Evolutionary conservation across 2,329 filamentous ascomycete species (phyloP).

Genomic region (Aspergillus pseudoviridinutans): DNA sequence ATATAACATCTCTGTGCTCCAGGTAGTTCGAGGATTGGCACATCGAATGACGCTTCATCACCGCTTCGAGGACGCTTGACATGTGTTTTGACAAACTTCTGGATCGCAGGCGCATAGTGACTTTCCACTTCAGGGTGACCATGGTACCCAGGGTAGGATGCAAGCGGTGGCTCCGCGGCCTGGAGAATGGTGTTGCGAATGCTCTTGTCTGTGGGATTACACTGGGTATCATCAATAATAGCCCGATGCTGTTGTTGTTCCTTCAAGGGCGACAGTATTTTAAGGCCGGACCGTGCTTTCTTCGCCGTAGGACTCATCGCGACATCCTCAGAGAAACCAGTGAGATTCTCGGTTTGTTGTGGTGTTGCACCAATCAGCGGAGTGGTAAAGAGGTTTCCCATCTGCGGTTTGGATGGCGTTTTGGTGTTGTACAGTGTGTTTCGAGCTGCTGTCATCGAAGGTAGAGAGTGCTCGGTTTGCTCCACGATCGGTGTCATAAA

Average conservation of each 20-base stretch:
- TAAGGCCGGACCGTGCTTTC: slow-evolving; percentile 30
- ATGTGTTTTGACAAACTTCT: slow-evolving; percentile 70
- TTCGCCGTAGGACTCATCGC: slow-evolving; percentile 36
- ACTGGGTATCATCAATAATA: slow-evolving; percentile 76
- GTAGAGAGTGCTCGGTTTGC: slow-evolving; percentile 81
- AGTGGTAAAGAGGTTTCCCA: slow-evolving; percentile 58
- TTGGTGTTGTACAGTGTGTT: slow-evolving; percentile 63
- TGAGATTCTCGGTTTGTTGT: slow-evolving; percentile 44
- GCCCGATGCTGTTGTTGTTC: slow-evolving; percentile 46
- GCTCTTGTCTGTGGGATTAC: slow-evolving; percentile 80
- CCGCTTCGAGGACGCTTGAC: slow-evolving; percentile 46
- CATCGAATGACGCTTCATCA: slow-evolving; percentile 58
- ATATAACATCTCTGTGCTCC: slow-evolving; percentile 66
- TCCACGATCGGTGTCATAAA: slow-evolving; percentile 99
- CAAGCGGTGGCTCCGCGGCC: slow-evolving; percentile 68
- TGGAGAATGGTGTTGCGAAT: slow-evolving; percentile 72
- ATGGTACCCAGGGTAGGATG: slow-evolving; percentile 73
- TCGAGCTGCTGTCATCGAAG: slow-evolving; percentile 55
- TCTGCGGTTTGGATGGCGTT: slow-evolving; percentile 65
- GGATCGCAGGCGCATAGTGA: slow-evolving; percentile 70
- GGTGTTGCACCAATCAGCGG: slow-evolving; percentile 66
- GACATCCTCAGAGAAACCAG: slow-evolving; percentile 27
- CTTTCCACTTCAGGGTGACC: slow-evolving; percentile 63
- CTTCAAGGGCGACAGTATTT: slow-evolving; percentile 13
- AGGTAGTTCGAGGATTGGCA: slow-evolving; percentile 65